Evolutionary conservation across 2,329 filamentous ascomycete genomes (phyloP).

Genomic region (Paecilomyces dactylethromorphus): DNA sequence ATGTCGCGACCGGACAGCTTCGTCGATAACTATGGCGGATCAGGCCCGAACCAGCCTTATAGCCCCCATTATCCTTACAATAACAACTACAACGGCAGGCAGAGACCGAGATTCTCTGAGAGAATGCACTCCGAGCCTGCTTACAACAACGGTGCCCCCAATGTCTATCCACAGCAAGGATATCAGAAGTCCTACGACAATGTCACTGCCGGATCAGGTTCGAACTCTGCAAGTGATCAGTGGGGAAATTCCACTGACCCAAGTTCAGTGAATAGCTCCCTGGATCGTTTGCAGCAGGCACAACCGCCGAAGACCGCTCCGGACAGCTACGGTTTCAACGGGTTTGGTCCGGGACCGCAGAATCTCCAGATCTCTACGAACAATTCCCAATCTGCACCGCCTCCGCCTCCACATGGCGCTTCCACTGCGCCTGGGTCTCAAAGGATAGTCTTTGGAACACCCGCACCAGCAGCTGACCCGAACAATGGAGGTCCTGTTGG

Average conservation of each 20-base stretch:
- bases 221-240: constrained; percentile 68
- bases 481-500: constrained; percentile 20
- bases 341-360: constrained; percentile 40
- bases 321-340: constrained; percentile 60
- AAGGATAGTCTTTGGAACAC: neutral
- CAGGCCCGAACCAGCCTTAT: constrained; percentile 19
- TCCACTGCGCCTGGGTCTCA: neutral
- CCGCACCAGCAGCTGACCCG: constrained; percentile 9
- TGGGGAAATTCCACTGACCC: constrained; percentile 80
- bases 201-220: constrained; percentile 60
- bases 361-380: neutral
- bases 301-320: constrained; percentile 30
- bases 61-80: constrained; percentile 47
- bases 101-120: constrained; percentile 24
- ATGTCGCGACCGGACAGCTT: constrained; percentile 41
- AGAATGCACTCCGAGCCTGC: constrained; percentile 26
- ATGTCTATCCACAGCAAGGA: constrained; percentile 39
- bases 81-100: constrained; percentile 16
- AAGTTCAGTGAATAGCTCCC: constrained; percentile 88
- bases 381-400: constrained; percentile 18
- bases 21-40: constrained; percentile 29
- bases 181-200: constrained; percentile 84
- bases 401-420: constrained; percentile 11
- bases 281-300: constrained; percentile 62
- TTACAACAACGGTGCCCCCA: constrained; percentile 2